Percentiles rank a stretch among this genome's conserved stretches.
phyloP scores from a whole-genome alignment of 2,329 filamentous ascomycete genomes.

The Lasiodiplodia citricola region DNA sequence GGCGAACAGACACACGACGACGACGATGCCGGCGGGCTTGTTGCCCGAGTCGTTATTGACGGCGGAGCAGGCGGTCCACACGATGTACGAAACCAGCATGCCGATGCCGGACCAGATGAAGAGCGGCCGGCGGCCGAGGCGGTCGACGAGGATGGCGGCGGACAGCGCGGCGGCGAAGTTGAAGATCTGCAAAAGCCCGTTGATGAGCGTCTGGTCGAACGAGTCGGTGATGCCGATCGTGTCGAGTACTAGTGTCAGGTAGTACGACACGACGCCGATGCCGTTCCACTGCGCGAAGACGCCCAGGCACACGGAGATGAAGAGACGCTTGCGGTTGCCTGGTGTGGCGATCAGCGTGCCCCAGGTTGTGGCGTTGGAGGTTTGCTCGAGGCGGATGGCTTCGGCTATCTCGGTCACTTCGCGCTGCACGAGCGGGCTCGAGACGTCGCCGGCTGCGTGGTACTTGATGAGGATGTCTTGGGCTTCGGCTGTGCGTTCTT shows the following conservation, averaged over 20 bases:
- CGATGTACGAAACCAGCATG: constrained; percentile 47
- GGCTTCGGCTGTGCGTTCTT: constrained; percentile 60
- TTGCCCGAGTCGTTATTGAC: constrained; percentile 32
- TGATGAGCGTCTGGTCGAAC: constrained; percentile 49
- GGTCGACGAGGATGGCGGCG: constrained; percentile 42
- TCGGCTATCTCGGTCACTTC: constrained; percentile 18
- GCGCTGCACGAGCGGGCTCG: constrained; percentile 9
- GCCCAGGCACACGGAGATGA: constrained; percentile 59
- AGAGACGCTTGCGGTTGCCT: constrained; percentile 60
- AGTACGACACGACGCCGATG: constrained; percentile 56
- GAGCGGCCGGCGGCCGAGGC: constrained; percentile 41
- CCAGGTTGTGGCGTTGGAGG: constrained; percentile 6
- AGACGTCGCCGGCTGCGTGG: constrained; percentile 53
- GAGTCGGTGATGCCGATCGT: constrained; percentile 42
- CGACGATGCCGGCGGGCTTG: constrained; percentile 35
- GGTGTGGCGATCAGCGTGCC: constrained; percentile 20
- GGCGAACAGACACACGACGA: constrained; percentile 34
- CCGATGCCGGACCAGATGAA: constrained; percentile 45
- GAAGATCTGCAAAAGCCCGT: constrained; percentile 47
- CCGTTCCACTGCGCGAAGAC: constrained; percentile 65
- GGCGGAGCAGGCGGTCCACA: constrained; percentile 29
- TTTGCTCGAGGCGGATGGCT: constrained; percentile 14
- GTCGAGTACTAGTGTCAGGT: constrained; percentile 42
- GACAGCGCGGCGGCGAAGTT: constrained; percentile 24
- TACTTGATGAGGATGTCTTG: constrained; percentile 59